Conservation (phyloP, 495 filamentous ascomycete genomes). For the Eremomyces bilateralis region DNA sequence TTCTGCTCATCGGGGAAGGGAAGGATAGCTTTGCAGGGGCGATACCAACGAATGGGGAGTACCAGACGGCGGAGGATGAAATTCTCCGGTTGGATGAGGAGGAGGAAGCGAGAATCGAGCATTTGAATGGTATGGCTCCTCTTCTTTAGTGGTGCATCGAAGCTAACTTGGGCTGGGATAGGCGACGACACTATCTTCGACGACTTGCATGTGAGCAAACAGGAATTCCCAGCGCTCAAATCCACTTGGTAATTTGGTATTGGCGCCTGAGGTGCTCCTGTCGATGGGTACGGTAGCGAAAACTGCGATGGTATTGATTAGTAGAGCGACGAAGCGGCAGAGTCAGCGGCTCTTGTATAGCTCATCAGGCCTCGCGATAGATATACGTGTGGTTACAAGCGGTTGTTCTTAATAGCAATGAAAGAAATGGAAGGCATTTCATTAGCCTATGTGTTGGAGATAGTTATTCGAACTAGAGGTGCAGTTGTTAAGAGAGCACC, state of each 20-base stretch:
- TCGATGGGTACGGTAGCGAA: no score
- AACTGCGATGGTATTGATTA: no score
- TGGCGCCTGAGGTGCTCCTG: no score
- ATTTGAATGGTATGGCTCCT: slow-evolving; percentile 26
- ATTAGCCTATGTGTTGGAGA: no score
- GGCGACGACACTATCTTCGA: slow-evolving; percentile 21
- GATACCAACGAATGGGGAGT: slow-evolving; percentile 28
- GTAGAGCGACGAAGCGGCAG: no score
- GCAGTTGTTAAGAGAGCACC: no score
- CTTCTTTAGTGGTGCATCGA: not conserved
- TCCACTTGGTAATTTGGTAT: slow-evolving; percentile 20
- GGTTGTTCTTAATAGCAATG: no score
- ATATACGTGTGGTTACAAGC: no score
- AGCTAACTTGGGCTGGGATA: not conserved
- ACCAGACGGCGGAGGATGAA: slow-evolving; percentile 36
- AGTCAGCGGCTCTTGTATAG: no score
- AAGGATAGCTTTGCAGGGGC: not conserved
- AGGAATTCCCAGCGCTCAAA: slow-evolving; percentile 18
- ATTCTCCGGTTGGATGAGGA: slow-evolving; percentile 37
- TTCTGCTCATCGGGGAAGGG: slow-evolving; percentile 59
- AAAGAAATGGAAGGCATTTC: no score
- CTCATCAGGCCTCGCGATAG: no score
- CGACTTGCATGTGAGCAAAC: slow-evolving; percentile 18
- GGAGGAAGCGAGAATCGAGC: slow-evolving; percentile 35
- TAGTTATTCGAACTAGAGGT: no score